These are phyloP conservation scores for Epicoccum nigrum DNA, from an alignment of 2,329 filamentous ascomycete species.

Conservation along the genomic window DNA sequence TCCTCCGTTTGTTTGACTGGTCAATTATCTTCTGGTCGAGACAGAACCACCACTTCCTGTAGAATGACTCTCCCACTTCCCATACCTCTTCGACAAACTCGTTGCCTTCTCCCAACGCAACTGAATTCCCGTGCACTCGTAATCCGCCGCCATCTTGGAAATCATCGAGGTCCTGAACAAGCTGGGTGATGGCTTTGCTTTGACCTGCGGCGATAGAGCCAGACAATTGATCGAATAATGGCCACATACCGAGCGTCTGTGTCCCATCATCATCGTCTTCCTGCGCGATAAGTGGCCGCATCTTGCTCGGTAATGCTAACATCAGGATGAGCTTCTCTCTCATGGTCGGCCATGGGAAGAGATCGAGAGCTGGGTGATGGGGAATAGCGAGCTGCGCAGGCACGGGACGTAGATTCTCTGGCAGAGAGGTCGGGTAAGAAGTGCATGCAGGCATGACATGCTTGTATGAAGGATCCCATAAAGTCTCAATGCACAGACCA, in stretches of 20 bases:
- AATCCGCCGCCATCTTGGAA: constrained; percentile 54
- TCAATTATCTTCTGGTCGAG: constrained; percentile 62
- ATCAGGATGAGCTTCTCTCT: constrained; percentile 57
- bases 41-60: constrained; percentile 66
- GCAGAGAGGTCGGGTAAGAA: constrained; percentile 11
- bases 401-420: constrained; percentile 58
- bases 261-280: constrained; percentile 37
- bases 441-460: constrained; percentile 23
- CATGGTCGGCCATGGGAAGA: constrained; percentile 63
- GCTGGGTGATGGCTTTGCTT: constrained; percentile 56
- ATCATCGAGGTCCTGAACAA: constrained; percentile 65
- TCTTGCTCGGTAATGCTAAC: constrained; percentile 56
- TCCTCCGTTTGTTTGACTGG: constrained; percentile 60
- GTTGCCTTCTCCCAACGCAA: constrained; percentile 57
- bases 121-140: constrained; percentile 30
- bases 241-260: constrained; percentile 10
- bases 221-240: background rate
- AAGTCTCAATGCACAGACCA: constrained; percentile 11
- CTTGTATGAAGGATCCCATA: constrained; percentile 29
- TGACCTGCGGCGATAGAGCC: constrained; percentile 3
- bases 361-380: constrained; percentile 64
- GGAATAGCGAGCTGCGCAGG: constrained; percentile 56
- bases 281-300: constrained; percentile 55
- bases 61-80: constrained; percentile 65
- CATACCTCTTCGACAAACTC: constrained; percentile 58